Conservation (phyloP, 176 grass and related monocot genomes). For the Musa schizocarpa region DNA sequence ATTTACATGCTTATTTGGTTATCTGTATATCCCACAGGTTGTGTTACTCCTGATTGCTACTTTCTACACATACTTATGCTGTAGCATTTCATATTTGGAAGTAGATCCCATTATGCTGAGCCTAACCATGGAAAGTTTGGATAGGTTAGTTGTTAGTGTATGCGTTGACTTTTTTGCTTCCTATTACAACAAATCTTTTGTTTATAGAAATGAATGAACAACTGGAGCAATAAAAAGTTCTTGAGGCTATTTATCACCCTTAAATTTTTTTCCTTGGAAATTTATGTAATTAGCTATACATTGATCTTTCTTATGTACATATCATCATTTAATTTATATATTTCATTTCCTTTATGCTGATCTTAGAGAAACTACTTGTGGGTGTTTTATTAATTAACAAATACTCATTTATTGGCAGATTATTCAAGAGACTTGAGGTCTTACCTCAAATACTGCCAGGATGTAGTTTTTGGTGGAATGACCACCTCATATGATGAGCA, state of each 20-base stretch:
- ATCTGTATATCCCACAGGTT: background rate
- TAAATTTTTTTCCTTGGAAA: background rate
- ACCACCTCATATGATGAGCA: conserved; percentile 42
- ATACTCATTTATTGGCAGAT: conserved; percentile 33
- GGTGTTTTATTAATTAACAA: background rate
- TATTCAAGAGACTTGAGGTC: conserved; percentile 58
- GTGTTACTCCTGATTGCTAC: background rate
- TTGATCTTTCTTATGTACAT: background rate
- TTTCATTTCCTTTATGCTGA: background rate
- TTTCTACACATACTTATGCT: background rate
- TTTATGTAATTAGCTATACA: background rate
- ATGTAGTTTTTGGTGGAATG: conserved; percentile 62
- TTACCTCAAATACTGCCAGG: conserved; percentile 77
- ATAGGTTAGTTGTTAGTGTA: background rate
- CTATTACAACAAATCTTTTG: background rate
- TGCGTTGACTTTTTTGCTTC: background rate
- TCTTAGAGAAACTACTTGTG: background rate
- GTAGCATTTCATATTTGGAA: background rate
- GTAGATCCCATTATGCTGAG: background rate
- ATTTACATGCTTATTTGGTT: background rate
- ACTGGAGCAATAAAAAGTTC: background rate
- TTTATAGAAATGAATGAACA: background rate
- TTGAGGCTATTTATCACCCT: background rate
- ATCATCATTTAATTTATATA: background rate
- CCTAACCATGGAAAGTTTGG: background rate